Evolutionary conservation across 2,329 filamentous ascomycete species (phyloP).

Genomic region (Epichloe hybrida): DNA sequence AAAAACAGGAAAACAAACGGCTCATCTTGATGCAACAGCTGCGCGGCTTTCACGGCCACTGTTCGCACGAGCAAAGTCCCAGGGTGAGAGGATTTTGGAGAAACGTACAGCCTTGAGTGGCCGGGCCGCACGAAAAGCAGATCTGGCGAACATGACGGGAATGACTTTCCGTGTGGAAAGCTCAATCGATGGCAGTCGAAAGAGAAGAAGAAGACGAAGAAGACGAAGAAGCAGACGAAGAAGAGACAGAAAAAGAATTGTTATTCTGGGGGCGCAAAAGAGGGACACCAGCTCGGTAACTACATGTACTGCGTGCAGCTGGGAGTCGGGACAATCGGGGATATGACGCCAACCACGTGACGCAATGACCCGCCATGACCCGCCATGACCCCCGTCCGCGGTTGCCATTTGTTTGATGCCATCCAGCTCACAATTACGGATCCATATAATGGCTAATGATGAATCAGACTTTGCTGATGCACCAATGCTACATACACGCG

Average conservation of each 20-base stretch:
- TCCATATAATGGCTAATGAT: too few species aligned
- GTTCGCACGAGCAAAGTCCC: background rate
- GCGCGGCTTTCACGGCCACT: background rate
- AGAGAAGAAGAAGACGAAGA: too few species aligned
- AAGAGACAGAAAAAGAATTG: background rate
- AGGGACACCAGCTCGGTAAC: background rate
- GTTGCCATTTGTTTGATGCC: background rate
- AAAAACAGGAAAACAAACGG: background rate
- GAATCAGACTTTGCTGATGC: too few species aligned
- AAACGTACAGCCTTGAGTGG: constrained; percentile 49
- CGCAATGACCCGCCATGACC: background rate
- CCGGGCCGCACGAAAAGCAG: constrained; percentile 48
- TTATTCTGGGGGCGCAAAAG: background rate
- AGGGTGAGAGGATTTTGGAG: background rate
- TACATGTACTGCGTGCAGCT: background rate
- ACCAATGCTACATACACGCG: background rate
- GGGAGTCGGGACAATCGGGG: background rate
- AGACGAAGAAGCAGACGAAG: too few species aligned
- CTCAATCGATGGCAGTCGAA: background rate
- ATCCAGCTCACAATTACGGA: too few species aligned
- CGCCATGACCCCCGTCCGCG: background rate
- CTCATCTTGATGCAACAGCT: background rate
- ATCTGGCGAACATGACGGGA: constrained; percentile 52
- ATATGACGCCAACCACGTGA: constrained; percentile 7
- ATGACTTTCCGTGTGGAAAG: constrained; percentile 12